Evolutionary conservation across 192 early-diverging fungal genomes (phyloP).

Genomic region (Pilobolus umbonatus): DNA sequence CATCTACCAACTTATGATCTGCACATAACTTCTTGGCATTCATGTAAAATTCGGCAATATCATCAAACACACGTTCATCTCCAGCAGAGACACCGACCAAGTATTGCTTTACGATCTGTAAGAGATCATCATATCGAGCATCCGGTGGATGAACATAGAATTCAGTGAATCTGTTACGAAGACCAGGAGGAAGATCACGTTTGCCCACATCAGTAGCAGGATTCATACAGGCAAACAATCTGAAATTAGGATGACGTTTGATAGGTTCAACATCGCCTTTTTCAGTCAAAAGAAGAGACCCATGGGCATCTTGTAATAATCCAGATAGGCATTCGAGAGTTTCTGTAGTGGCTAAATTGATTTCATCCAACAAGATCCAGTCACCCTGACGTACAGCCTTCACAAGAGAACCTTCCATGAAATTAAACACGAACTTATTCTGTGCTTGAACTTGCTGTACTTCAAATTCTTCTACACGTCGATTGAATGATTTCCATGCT

Average conservation of each 20-base stretch:
- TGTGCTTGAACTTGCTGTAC: conserved; percentile 66
- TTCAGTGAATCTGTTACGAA: conserved; percentile 91
- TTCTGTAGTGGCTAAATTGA: conserved; percentile 95
- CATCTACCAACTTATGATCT: conserved; percentile 79
- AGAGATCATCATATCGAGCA: conserved; percentile 69
- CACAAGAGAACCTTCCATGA: conserved; percentile 91
- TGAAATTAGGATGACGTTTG: conserved; percentile 84
- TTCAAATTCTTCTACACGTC: conserved; percentile 63
- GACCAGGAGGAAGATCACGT: conserved; percentile 85
- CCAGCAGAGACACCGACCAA: conserved; percentile 55
- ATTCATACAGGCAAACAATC: conserved; percentile 99
- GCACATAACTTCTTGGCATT: conserved; percentile 64
- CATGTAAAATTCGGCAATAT: conserved; percentile 83
- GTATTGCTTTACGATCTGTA: conserved; percentile 77
- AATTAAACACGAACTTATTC: conserved; percentile 81
- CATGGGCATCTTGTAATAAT: conserved; percentile 74
- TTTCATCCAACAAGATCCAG: conserved; percentile 97
- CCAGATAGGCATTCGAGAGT: conserved; percentile 91
- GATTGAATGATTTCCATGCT: conserved; percentile 75
- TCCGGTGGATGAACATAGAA: conserved; percentile 94
- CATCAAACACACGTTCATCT: conserved; percentile 51
- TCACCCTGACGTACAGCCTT: conserved; percentile 85
- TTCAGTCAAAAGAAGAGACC: conserved; percentile 86
- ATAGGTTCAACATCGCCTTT: conserved; percentile 86
- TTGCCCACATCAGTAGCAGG: conserved; percentile 98